These are phyloP conservation scores for Torrubiella hemipterigena DNA, from an alignment of 2,329 filamentous ascomycete species.

Conservation along the genomic window DNA sequence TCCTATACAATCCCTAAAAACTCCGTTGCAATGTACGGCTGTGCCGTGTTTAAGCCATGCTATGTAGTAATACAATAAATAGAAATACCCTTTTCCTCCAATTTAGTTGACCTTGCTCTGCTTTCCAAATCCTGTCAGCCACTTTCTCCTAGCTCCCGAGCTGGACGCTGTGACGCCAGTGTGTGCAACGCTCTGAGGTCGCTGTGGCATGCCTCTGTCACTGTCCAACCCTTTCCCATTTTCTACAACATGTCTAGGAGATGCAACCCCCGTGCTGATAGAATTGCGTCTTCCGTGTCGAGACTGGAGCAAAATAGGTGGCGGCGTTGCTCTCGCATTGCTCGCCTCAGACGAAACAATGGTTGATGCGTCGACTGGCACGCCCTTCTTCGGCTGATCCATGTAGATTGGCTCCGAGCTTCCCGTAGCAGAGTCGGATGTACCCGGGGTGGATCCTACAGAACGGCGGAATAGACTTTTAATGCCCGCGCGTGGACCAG, in stretches of 20 bases:
- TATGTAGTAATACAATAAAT: background rate
- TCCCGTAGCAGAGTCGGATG: background rate
- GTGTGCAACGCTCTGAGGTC: slow-evolving; percentile 1
- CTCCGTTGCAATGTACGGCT: too few relatives aligned
- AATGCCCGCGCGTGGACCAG: slow-evolving; percentile 30
- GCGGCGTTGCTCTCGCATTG: slow-evolving; percentile 39
- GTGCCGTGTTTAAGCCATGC: background rate
- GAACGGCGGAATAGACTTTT: slow-evolving; percentile 41
- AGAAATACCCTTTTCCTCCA: too few relatives aligned
- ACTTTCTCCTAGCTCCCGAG: slow-evolving; percentile 20
- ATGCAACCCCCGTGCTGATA: slow-evolving; percentile 8
- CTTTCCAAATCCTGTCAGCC: slow-evolving; percentile 20
- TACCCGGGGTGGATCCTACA: slow-evolving; percentile 9
- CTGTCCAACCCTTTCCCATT: too few relatives aligned
- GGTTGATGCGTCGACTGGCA: too few relatives aligned
- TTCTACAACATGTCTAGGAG: too few relatives aligned
- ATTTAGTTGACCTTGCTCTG: slow-evolving; percentile 6
- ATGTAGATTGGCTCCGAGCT: slow-evolving; percentile 9
- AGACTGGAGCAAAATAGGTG: slow-evolving; percentile 39
- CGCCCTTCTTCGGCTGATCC: slow-evolving; percentile 21
- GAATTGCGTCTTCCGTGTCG: slow-evolving; percentile 18
- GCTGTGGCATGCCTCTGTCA: slow-evolving; percentile 1
- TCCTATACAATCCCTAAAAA: too few relatives aligned
- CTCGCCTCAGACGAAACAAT: slow-evolving; percentile 29
- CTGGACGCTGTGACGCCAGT: slow-evolving; percentile 2